Base-by-base conservation (phyloP, 768 basidiomycete species). In the Rhodotorula kratochvilovae region DNA sequence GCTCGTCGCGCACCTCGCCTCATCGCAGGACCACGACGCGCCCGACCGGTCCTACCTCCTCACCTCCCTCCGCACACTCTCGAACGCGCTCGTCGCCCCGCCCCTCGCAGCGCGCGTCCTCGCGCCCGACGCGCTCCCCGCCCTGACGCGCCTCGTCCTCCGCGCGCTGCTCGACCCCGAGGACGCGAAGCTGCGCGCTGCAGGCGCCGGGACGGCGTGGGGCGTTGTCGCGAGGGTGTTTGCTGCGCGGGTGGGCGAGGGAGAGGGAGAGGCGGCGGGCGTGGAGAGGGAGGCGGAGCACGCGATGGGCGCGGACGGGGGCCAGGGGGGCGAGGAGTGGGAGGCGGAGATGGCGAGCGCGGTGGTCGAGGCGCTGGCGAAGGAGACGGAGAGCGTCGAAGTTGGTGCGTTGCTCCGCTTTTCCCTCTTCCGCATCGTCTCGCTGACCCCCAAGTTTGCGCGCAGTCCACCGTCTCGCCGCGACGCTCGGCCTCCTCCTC, bases 321-420 rank as follows among this genome's bases (percentile, higher is more conserved):
- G 46, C 80, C 80, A 5, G 83, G 61, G 63, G 62, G 86, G 87
- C 64, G 90, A 85, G 29, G 92, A 93, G 65, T 94, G 91, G 90
- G 87, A 91, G 77, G 83, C 90, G 0, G 94, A 96, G 82, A 80
- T 95, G 43, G 82, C 88, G 4, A 90, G 88, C 76, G 94, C 90
- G 1, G 77, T 96, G n/a, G 79, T 93, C 0, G 90, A 92, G 79
- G 90, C 89, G 27, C 77, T 95, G 29, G 84, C 83, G 61, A 84
- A 85, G 72, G 92, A 95, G 81, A 84, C 82, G 72, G 81, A 82
- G 64, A 90, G 84, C 73, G 90, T 91, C 79, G 93, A 94, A 78
- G 87, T 91, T 76, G 87, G 92, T 90, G 66, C 81, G 90, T 79
- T 6, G 79, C 5, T 8, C 7, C n/a, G 1, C 51, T 21, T 39